Evolutionary conservation across 2,329 filamentous ascomycete species (phyloP).

Genomic region (Hymenoscyphus infarciens): DNA sequence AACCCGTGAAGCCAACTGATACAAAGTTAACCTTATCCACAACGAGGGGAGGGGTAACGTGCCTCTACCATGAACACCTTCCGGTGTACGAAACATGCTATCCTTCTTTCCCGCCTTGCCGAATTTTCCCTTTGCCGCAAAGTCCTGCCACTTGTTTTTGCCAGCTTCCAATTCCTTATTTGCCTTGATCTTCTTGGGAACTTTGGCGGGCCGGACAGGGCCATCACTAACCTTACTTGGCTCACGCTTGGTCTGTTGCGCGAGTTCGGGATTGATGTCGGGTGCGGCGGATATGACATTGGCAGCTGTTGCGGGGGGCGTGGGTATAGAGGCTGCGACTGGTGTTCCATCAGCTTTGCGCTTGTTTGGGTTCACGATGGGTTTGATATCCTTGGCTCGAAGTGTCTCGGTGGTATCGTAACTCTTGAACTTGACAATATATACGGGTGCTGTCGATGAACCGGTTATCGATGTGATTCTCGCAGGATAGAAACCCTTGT

Average conservation of each 20-base stretch:
- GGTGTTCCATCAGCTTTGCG: conserved; percentile 80
- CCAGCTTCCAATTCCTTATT: conserved; percentile 86
- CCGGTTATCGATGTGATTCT: conserved; percentile 92
- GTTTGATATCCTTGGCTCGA: conserved; percentile 77
- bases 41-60: conserved; percentile 22
- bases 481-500: conserved; percentile 87
- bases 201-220: conserved; percentile 59
- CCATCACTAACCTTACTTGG: conserved; percentile 60
- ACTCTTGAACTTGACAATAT: conserved; percentile 91
- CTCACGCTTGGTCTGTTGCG: conserved; percentile 61
- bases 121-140: conserved; percentile 72
- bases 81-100: conserved; percentile 94
- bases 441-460: conserved; percentile 84
- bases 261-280: conserved; percentile 61
- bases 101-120: conserved; percentile 73
- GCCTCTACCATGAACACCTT: conserved; percentile 85
- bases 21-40: conserved; percentile 31
- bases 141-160: conserved; percentile 94
- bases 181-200: conserved; percentile 83
- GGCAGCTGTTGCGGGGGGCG: conserved; percentile 38
- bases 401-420: conserved; percentile 84
- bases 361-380: conserved; percentile 69
- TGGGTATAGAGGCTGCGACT: conserved; percentile 42
- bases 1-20: conserved; percentile 91
- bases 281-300: conserved; percentile 38